These are phyloP conservation scores for Starmerella asiatica DNA, from an alignment of 805 yeast species.

Conservation along the genomic window DNA sequence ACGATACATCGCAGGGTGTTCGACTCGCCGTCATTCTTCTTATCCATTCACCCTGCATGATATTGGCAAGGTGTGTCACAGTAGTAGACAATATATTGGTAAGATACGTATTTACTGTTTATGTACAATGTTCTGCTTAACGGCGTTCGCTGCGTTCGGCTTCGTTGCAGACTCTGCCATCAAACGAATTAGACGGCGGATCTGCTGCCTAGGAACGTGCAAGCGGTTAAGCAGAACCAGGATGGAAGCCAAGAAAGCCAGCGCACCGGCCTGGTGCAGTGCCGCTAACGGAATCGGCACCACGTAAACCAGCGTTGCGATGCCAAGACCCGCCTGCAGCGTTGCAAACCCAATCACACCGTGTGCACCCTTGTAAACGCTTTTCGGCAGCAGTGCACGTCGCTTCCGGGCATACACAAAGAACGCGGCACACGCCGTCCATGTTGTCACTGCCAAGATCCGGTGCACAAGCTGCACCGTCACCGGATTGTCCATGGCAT, in stretches of 20 bases:
- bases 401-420: slow-evolving; percentile 54
- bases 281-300: slow-evolving; percentile 93
- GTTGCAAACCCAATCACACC: slow-evolving; percentile 71
- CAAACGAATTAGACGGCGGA: slow-evolving; percentile 16
- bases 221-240: slow-evolving; percentile 47
- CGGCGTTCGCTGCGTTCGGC: slow-evolving; percentile 1
- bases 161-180: slow-evolving; percentile 15
- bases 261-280: slow-evolving; percentile 92
- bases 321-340: slow-evolving; percentile 75
- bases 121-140: not conserved
- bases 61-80: no score
- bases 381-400: slow-evolving; percentile 40
- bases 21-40: no score
- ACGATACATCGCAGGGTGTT: no score
- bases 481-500: slow-evolving; percentile 85
- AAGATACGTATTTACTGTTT: not conserved
- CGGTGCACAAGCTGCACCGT: slow-evolving; percentile 91
- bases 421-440: slow-evolving; percentile 51
- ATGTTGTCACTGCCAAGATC: slow-evolving; percentile 68
- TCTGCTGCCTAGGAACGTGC: slow-evolving; percentile 39
- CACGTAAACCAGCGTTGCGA: slow-evolving; percentile 66
- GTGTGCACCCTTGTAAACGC: slow-evolving; percentile 31
- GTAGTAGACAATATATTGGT: no score
- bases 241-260: slow-evolving; percentile 73
- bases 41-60: no score